Evolutionary conservation across 2,329 filamentous ascomycete genomes (phyloP).

Genomic region (Phymatotrichopsis omnivora): DNA sequence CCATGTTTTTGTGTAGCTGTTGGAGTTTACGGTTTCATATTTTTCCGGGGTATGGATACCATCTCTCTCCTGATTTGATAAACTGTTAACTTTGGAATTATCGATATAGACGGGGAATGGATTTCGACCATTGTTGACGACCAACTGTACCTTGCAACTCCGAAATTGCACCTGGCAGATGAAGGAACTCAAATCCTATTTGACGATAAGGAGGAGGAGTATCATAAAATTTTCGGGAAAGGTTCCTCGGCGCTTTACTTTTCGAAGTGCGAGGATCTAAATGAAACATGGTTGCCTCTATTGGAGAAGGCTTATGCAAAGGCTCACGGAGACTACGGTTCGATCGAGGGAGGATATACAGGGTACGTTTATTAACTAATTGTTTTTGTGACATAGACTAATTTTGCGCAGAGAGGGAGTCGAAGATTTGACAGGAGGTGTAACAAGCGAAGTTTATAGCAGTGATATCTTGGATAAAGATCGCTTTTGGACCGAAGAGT

Average conservation of each 20-base stretch:
- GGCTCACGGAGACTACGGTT: slow-evolving; percentile 67
- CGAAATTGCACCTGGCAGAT: slow-evolving; percentile 54
- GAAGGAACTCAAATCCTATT: slow-evolving; percentile 1
- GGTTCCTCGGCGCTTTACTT: slow-evolving; percentile 71
- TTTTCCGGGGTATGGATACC: slow-evolving; percentile 50
- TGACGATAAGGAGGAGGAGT: slow-evolving; percentile 55
- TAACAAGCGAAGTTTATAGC: slow-evolving; percentile 58
- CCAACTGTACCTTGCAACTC: slow-evolving; percentile 73
- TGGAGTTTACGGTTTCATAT: slow-evolving; percentile 78
- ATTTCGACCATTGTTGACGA: slow-evolving; percentile 86
- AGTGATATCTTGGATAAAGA: slow-evolving; percentile 68
- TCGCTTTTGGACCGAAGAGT: slow-evolving; percentile 71
- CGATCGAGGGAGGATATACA: slow-evolving; percentile 65
- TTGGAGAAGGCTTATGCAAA: slow-evolving; percentile 79
- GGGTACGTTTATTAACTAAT: slow-evolving; percentile 37
- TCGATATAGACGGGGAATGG: slow-evolving; percentile 64
- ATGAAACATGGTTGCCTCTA: slow-evolving; percentile 73
- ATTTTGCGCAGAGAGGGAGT: slow-evolving; percentile 40
- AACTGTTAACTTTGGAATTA: slow-evolving; percentile 1
- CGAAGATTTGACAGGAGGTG: slow-evolving; percentile 56
- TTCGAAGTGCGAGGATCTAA: slow-evolving; percentile 61
- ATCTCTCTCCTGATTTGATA: background rate
- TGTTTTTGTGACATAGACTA: background rate
- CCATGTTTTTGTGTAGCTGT: slow-evolving; percentile 39
- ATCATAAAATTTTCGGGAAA: slow-evolving; percentile 60